A percentile compares a stretch with the other conserved stretches of the same genome.
Conservation (phyloP, 352 stramenopile genomes). For the Phytophthora palmivora region DNA sequence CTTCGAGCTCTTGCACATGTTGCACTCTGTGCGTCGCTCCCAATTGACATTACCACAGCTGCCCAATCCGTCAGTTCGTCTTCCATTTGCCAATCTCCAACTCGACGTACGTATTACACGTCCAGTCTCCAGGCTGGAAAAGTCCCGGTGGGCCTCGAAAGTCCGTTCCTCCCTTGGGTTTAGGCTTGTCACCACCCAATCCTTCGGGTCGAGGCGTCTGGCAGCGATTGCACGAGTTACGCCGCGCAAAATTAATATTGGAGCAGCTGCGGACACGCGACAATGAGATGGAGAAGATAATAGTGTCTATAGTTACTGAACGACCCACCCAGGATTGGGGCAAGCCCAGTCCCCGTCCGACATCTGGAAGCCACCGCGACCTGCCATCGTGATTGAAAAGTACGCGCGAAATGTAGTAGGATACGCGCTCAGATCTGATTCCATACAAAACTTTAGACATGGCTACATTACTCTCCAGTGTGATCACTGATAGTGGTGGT, state of each 20-base stretch:
- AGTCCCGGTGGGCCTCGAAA: constrained; percentile 69
- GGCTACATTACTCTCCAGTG: constrained; percentile 15
- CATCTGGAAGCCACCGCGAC: constrained; percentile 55
- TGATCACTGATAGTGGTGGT: constrained; percentile 19
- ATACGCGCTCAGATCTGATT: constrained; percentile 43
- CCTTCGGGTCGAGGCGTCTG: constrained; percentile 68
- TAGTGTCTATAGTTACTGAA: neutral
- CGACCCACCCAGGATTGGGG: constrained; percentile 73
- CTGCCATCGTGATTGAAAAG: constrained; percentile 42
- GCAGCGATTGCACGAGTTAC: constrained; percentile 83
- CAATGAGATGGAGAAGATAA: constrained; percentile 5
- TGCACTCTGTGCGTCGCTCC: constrained; percentile 86
- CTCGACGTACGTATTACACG: constrained; percentile 72
- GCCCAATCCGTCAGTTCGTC: neutral
- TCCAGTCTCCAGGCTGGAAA: constrained; percentile 85
- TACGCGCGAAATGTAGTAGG: neutral
- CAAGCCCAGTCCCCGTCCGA: constrained; percentile 82
- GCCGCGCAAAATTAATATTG: constrained; percentile 88
- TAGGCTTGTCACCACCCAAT: constrained; percentile 33
- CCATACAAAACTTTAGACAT: constrained; percentile 32
- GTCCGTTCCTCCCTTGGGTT: constrained; percentile 40
- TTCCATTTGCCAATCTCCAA: neutral
- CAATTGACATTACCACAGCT: constrained; percentile 90
- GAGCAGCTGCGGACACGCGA: constrained; percentile 55
- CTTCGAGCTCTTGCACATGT: constrained; percentile 89